These are phyloP conservation scores for Phytophthora syringae DNA, from an alignment of 352 stramenopile genomes.

Conservation along the genomic window DNA sequence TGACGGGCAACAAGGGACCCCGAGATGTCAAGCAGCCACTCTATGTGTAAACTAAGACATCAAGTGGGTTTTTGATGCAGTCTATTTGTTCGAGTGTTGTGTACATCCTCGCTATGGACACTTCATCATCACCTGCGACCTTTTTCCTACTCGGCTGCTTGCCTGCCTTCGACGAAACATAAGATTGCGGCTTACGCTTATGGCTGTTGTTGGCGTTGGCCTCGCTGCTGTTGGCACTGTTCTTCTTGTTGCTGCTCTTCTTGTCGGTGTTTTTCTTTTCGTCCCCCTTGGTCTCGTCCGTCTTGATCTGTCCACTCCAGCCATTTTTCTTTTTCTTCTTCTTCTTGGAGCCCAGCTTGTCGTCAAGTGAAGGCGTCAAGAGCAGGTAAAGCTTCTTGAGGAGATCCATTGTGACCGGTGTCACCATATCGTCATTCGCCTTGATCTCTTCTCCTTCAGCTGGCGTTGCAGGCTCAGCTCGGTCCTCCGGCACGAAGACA, in stretches of 20 bases:
- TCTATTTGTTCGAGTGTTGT: constrained; percentile 28
- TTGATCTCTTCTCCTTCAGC: constrained; percentile 19
- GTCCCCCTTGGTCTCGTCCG: not conserved
- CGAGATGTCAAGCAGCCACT: not conserved
- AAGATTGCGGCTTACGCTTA: constrained; percentile 40
- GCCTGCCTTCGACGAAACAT: constrained; percentile 5
- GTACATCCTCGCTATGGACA: not conserved
- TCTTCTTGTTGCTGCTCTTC: constrained; percentile 8
- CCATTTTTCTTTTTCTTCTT: constrained; percentile 37
- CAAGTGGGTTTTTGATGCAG: not conserved
- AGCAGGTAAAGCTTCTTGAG: constrained; percentile 73
- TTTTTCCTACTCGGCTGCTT: constrained; percentile 38
- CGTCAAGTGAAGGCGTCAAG: constrained; percentile 65
- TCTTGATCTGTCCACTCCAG: not conserved
- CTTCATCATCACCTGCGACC: constrained; percentile 17
- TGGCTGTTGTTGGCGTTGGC: constrained; percentile 5
- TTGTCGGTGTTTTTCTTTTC: too few species aligned
- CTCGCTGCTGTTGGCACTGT: not conserved
- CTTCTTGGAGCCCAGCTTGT: constrained; percentile 57
- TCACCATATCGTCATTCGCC: constrained; percentile 13
- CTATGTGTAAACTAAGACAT: constrained; percentile 11
- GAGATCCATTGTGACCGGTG: constrained; percentile 63
- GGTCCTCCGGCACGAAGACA: constrained; percentile 79
- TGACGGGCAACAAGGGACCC: constrained; percentile 4
- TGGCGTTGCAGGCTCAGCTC: constrained; percentile 15